Evolutionary conservation across 2,329 filamentous ascomycete genomes (phyloP).

Genomic region (Piedraia hortae): DNA sequence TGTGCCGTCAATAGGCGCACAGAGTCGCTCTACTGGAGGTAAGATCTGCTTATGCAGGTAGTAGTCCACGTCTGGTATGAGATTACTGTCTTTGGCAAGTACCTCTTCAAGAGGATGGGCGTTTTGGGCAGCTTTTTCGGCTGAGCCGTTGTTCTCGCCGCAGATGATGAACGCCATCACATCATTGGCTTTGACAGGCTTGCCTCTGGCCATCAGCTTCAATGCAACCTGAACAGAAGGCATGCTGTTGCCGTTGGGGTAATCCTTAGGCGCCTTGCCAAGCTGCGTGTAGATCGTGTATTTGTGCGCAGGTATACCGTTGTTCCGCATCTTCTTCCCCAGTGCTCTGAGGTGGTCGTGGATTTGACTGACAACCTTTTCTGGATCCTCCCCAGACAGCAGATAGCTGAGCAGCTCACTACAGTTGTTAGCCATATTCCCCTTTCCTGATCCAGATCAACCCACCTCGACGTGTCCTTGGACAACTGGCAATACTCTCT

Average conservation of each 20-base stretch:
- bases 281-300: slow-evolving; percentile 97
- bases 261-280: slow-evolving; percentile 76
- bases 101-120: slow-evolving; percentile 71
- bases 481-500: slow-evolving; percentile 90
- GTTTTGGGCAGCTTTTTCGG: slow-evolving; percentile 54
- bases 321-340: slow-evolving; percentile 63
- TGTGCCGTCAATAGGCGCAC: slow-evolving; percentile 80
- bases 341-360: slow-evolving; percentile 79
- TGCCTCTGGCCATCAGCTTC: slow-evolving; percentile 63
- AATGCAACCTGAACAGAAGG: slow-evolving; percentile 90
- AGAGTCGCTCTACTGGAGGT: slow-evolving; percentile 88
- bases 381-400: slow-evolving; percentile 74
- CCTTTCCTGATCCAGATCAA: slow-evolving; percentile 1
- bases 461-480: slow-evolving; percentile 60
- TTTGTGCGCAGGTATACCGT: slow-evolving; percentile 46
- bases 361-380: slow-evolving; percentile 64
- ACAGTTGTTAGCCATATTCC: slow-evolving; percentile 3
- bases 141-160: slow-evolving; percentile 30
- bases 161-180: slow-evolving; percentile 94
- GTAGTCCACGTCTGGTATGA: slow-evolving; percentile 84
- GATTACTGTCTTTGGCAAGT: slow-evolving; percentile 42
- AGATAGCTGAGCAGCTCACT: slow-evolving; percentile 74
- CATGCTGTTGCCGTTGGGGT: slow-evolving; percentile 85
- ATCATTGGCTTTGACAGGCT: slow-evolving; percentile 70
- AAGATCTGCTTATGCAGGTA: slow-evolving; percentile 97